These are phyloP conservation scores for Aspergillus quadricinctus DNA, from an alignment of 2,329 filamentous ascomycete species.

Conservation along the genomic window DNA sequence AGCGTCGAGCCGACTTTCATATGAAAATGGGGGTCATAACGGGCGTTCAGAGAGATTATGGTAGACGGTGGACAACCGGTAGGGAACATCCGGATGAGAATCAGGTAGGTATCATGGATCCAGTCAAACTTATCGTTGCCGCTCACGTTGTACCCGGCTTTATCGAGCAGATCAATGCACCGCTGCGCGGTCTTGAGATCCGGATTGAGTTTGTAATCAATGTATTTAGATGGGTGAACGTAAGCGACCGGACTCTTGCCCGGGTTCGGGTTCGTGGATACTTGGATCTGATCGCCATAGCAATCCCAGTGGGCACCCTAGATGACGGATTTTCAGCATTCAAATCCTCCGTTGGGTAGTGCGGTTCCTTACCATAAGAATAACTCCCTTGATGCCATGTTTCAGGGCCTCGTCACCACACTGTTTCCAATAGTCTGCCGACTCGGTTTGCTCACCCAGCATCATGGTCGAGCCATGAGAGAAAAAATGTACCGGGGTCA, in stretches of 20 bases:
- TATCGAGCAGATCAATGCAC: conserved; percentile 48
- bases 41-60: conserved; percentile 46
- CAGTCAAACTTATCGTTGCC: conserved; percentile 59
- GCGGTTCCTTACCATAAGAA: too few species aligned
- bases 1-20: conserved; percentile 56
- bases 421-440: conserved; percentile 64
- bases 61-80: conserved; percentile 61
- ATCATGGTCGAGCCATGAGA: conserved; percentile 70
- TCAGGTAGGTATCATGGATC: conserved; percentile 69
- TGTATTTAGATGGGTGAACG: conserved; percentile 62
- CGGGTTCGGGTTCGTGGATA: conserved; percentile 58
- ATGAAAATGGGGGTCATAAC: conserved; percentile 55
- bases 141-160: conserved; percentile 51
- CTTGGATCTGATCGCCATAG: conserved; percentile 52
- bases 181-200: conserved; percentile 52
- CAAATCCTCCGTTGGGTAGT: too few species aligned
- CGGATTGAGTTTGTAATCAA: conserved; percentile 56
- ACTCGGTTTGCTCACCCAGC: conserved; percentile 60
- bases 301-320: conserved; percentile 65
- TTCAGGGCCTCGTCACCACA: too few species aligned
- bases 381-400: too few species aligned
- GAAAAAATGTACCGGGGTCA: too few species aligned
- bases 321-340: too few species aligned
- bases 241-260: conserved; percentile 62
- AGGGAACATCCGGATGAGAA: conserved; percentile 68